Evolutionary conservation across 768 basidiomycete genomes (phyloP).

Genomic region (Holtermanniella nyarrowii): DNA sequence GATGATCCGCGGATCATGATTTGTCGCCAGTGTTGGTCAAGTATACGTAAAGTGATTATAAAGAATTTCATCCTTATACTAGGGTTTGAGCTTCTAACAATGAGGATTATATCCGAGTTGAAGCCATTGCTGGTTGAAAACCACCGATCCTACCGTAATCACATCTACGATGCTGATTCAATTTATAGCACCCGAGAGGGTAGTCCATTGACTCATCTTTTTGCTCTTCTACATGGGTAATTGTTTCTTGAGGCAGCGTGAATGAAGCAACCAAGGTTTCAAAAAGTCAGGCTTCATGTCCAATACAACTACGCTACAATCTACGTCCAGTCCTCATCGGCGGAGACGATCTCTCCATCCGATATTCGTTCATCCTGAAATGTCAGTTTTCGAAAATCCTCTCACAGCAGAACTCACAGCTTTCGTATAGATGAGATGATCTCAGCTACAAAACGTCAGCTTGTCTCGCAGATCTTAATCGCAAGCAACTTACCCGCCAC

Average conservation of each 20-base stretch:
- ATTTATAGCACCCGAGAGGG: slow-evolving; percentile 2
- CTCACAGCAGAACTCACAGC: not conserved
- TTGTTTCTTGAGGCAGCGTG: not conserved
- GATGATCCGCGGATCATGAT: too few species aligned
- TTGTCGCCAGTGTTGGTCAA: too few species aligned
- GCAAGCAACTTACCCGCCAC: slow-evolving; percentile 55
- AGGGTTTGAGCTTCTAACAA: slow-evolving; percentile 3
- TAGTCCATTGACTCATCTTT: not conserved
- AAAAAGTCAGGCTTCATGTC: too few species aligned
- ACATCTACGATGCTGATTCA: not conserved
- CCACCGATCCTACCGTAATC: slow-evolving; percentile 3
- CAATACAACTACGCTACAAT: not conserved
- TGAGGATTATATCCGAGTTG: slow-evolving; percentile 6
- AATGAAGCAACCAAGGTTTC: too few species aligned
- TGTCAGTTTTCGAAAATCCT: too few species aligned
- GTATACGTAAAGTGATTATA: too few species aligned
- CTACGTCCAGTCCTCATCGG: not conserved
- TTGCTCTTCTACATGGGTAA: not conserved
- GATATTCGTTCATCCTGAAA: not conserved
- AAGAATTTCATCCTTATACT: slow-evolving; percentile 5
- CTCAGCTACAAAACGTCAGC: not conserved
- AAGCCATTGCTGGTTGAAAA: slow-evolving; percentile 5
- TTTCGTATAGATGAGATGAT: not conserved
- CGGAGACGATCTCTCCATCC: not conserved
- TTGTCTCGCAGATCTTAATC: not conserved